Percentiles rank a stretch among this genome's conserved stretches.
These are phyloP conservation scores for Rhynchospora breviuscula DNA, from an alignment of 176 grass and related monocot species.

Conservation along the genomic window DNA sequence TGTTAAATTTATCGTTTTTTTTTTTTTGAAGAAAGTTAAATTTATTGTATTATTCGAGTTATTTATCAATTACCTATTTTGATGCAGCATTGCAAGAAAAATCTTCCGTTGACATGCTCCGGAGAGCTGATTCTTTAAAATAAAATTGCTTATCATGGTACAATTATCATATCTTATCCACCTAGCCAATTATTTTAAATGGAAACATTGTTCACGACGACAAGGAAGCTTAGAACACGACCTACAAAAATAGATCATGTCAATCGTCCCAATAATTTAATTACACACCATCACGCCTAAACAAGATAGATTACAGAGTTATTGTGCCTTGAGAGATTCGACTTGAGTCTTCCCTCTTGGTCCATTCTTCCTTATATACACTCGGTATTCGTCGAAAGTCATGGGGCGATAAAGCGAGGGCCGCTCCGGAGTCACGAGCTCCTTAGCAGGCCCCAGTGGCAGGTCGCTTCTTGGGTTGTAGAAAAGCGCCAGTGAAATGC, in stretches of 20 bases:
- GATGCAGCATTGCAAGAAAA: too few relatives aligned
- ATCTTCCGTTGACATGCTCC: too few relatives aligned
- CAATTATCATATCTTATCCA: too few relatives aligned
- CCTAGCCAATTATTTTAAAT: too few relatives aligned
- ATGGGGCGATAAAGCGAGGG: conserved; percentile 58
- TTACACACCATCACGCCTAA: background rate
- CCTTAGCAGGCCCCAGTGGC: conserved; percentile 38
- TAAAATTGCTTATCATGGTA: too few relatives aligned
- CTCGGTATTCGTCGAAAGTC: conserved; percentile 73
- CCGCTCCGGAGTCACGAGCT: conserved; percentile 42
- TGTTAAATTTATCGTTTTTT: too few relatives aligned
- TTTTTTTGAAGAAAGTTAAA: too few relatives aligned
- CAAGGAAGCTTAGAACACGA: background rate
- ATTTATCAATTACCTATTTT: too few relatives aligned
- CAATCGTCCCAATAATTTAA: background rate
- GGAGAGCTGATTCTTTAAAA: too few relatives aligned
- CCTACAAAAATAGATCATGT: background rate
- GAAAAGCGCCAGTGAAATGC: conserved; percentile 78
- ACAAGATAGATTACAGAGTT: background rate
- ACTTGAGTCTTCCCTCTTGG: conserved; percentile 60
- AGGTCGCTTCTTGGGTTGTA: conserved; percentile 69
- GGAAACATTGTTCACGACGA: background rate
- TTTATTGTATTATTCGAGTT: too few relatives aligned
- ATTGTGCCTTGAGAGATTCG: conserved; percentile 49
- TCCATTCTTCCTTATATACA: conserved; percentile 56